These are phyloP conservation scores for Tolypocladium album DNA, from an alignment of 2,329 filamentous ascomycete species.

Conservation along the genomic window DNA sequence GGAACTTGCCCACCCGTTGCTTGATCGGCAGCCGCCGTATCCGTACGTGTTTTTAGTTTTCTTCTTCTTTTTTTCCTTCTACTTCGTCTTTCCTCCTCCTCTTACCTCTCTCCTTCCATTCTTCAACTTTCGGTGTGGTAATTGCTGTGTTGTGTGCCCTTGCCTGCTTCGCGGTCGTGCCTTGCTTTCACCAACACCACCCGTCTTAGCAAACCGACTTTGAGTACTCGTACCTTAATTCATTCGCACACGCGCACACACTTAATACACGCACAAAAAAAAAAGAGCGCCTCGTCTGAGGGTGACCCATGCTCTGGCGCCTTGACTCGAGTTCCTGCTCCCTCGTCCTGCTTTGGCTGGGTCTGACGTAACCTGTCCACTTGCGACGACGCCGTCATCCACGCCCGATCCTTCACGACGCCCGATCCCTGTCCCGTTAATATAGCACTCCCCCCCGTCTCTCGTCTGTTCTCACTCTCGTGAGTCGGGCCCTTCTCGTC, in stretches of 20 bases:
- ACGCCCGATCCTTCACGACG: neutral
- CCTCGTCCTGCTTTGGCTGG: neutral
- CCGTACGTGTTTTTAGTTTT: neutral
- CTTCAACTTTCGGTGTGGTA: neutral
- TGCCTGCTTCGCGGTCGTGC: neutral
- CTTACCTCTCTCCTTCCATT: neutral
- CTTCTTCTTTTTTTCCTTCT: no score
- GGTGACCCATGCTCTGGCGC: neutral
- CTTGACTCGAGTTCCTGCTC: neutral
- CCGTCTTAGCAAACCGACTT: neutral
- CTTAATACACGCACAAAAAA: neutral
- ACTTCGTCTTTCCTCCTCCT: no score
- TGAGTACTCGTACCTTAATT: no score
- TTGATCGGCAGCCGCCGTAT: neutral
- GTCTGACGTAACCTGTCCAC: neutral
- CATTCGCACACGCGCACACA: neutral
- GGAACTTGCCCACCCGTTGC: neutral
- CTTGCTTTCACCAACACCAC: neutral
- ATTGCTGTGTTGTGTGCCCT: neutral
- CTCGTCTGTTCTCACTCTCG: neutral
- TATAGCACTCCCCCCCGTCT: neutral
- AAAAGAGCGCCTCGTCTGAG: neutral
- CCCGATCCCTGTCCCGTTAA: neutral
- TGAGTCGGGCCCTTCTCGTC: neutral
- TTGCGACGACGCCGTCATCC: neutral